Evolutionary conservation across 2,329 filamentous ascomycete genomes (phyloP).

Genomic region (Fusarium chlamydosporum): DNA sequence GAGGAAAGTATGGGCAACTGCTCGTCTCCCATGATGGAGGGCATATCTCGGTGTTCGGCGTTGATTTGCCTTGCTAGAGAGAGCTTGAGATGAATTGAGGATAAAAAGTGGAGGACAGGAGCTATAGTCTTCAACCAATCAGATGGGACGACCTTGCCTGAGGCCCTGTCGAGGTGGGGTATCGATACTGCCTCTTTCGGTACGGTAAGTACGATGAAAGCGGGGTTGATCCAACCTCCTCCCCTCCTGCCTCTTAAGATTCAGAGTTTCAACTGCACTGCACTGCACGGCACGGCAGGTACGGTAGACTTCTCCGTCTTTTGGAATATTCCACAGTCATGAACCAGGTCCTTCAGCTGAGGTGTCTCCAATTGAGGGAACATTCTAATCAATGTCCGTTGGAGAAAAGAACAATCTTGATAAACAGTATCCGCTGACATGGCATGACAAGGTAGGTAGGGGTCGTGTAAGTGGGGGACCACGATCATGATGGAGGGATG

Average conservation of each 20-base stretch:
- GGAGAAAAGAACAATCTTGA: slow-evolving; percentile 28
- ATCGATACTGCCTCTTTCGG: slow-evolving; percentile 29
- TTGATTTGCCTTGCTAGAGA: slow-evolving; percentile 28
- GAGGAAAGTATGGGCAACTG: slow-evolving; percentile 43
- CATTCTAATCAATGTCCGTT: slow-evolving; percentile 3
- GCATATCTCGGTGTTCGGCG: slow-evolving; percentile 53
- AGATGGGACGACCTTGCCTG: slow-evolving; percentile 1
- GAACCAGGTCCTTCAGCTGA: neutral
- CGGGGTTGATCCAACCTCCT: slow-evolving; percentile 29
- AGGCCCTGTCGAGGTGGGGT: slow-evolving; percentile 28
- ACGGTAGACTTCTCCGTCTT: slow-evolving; percentile 34
- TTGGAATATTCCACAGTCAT: neutral
- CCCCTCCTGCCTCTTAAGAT: slow-evolving; percentile 5
- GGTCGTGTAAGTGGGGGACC: slow-evolving; percentile 35
- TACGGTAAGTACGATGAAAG: slow-evolving; percentile 13
- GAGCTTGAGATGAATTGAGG: slow-evolving; percentile 19
- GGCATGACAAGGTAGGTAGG: neutral
- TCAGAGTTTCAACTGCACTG: slow-evolving; percentile 9
- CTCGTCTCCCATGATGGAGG: slow-evolving; percentile 36
- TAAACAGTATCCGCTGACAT: slow-evolving; percentile 18
- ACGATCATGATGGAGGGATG: slow-evolving; percentile 24
- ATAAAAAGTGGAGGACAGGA: slow-evolving; percentile 23
- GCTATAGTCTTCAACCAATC: slow-evolving; percentile 28
- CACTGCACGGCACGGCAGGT: slow-evolving; percentile 29
- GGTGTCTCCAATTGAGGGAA: slow-evolving; percentile 24